Conservation (phyloP, 2,329 filamentous ascomycete genomes). For the Aureobasidium sp. region DNA sequence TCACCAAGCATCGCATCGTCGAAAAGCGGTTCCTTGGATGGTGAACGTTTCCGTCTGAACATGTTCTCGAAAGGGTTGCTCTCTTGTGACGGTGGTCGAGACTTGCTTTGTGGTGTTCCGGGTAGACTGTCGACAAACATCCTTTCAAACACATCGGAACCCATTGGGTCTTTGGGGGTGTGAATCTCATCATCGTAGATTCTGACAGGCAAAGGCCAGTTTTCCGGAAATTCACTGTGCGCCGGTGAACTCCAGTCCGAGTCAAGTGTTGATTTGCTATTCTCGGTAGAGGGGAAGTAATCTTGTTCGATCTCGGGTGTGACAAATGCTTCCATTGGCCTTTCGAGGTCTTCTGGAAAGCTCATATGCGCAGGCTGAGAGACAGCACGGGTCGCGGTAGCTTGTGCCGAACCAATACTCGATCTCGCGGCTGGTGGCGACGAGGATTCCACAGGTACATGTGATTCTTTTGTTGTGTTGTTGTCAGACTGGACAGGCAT, state of each 20-base stretch:
- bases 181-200: constrained; percentile 14
- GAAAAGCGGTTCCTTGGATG: neutral
- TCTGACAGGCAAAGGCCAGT: constrained; percentile 16
- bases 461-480: neutral
- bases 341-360: neutral
- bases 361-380: neutral
- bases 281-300: neutral
- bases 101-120: constrained; percentile 10
- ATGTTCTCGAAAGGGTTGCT: constrained; percentile 12
- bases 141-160: constrained; percentile 27
- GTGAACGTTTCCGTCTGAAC: neutral
- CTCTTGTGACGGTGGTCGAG: constrained; percentile 8
- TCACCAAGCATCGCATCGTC: constrained; percentile 3
- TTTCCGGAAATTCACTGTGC: constrained; percentile 9
- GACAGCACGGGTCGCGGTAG: neutral
- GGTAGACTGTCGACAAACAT: constrained; percentile 29
- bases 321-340: constrained; percentile 1
- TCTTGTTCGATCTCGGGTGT: constrained; percentile 12
- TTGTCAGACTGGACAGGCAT: neutral
- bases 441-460: neutral
- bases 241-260: constrained; percentile 7
- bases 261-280: constrained; percentile 13
- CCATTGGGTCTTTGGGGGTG: constrained; percentile 21
- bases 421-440: neutral
- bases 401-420: neutral